Percentiles rank a stretch among this genome's conserved stretches.
Evolutionary conservation across 345 rosid species (phyloP).

Genomic region (Barbarea vulgaris): DNA sequence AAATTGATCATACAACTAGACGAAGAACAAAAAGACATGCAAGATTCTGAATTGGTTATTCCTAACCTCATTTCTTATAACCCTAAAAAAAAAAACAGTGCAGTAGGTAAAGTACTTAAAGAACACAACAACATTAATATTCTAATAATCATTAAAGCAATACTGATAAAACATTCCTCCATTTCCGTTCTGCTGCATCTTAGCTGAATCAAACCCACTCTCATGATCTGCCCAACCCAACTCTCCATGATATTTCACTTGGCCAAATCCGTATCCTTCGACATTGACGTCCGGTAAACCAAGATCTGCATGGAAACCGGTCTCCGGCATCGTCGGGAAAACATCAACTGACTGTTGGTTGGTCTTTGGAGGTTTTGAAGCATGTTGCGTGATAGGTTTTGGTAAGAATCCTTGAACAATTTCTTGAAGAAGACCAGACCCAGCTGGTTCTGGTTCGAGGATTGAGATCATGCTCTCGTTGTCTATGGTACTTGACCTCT

Average conservation of each 20-base stretch:
- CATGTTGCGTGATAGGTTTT: conserved; percentile 33
- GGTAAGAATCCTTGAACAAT: conserved; percentile 74
- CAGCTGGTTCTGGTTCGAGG: conserved; percentile 60
- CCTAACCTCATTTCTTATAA: conserved; percentile 8
- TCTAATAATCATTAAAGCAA: conserved; percentile 34
- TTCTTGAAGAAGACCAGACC: conserved; percentile 85
- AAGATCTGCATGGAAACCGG: conserved; percentile 17
- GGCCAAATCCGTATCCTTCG: conserved; percentile 33
- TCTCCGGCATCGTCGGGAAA: conserved; percentile 15
- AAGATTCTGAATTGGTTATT: conserved; percentile 11
- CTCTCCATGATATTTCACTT: conserved; percentile 35
- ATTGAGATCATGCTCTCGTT: conserved; percentile 42
- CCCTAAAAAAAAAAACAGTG: conserved; percentile 17
- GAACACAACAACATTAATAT: background rate
- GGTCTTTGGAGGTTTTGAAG: conserved; percentile 9
- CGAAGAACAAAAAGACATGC: background rate
- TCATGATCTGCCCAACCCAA: conserved; percentile 30
- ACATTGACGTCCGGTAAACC: background rate
- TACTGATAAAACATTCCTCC: conserved; percentile 36
- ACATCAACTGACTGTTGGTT: conserved; percentile 17
- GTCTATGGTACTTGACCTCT: conserved; percentile 35
- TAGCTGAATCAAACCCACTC: conserved; percentile 32
- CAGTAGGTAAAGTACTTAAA: conserved; percentile 1
- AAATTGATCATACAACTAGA: conserved; percentile 21
- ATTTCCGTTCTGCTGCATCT: conserved; percentile 25